Percentiles rank a stretch among this genome's conserved stretches.
phyloP scores from a whole-genome alignment of 2,329 filamentous ascomycete species.

The Lithohypha guttulata region DNA sequence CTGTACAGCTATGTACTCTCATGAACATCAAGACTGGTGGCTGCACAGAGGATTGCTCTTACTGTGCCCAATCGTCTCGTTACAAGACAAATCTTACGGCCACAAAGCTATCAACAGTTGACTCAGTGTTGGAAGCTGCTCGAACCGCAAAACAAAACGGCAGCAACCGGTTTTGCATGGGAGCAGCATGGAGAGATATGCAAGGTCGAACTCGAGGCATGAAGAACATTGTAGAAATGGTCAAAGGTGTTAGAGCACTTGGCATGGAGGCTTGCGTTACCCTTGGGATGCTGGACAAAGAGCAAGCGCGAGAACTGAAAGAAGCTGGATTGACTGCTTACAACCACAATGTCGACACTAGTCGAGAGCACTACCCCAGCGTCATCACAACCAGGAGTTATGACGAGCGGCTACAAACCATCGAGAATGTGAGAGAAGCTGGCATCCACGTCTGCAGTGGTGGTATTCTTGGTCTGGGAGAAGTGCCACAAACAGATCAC shows the following conservation, averaged over 20 bases:
- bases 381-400: slow-evolving; percentile 80
- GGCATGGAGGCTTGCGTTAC: slow-evolving; percentile 93
- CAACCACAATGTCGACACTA: slow-evolving; percentile 91
- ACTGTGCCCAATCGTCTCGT: slow-evolving; percentile 80
- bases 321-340: slow-evolving; percentile 79
- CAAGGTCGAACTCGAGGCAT: slow-evolving; percentile 74
- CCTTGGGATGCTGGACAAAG: slow-evolving; percentile 76
- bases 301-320: slow-evolving; percentile 72
- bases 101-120: slow-evolving; percentile 62
- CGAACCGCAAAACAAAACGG: slow-evolving; percentile 69
- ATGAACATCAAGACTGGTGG: slow-evolving; percentile 97
- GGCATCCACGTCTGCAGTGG: slow-evolving; percentile 86
- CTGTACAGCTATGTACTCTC: slow-evolving; percentile 83
- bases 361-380: slow-evolving; percentile 69
- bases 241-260: slow-evolving; percentile 66
- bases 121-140: slow-evolving; percentile 69
- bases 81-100: slow-evolving; percentile 69
- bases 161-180: slow-evolving; percentile 90
- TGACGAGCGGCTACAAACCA: slow-evolving; percentile 72
- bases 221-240: slow-evolving; percentile 77
- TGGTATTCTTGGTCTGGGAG: slow-evolving; percentile 76
- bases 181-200: slow-evolving; percentile 90
- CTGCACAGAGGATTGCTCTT: slow-evolving; percentile 84
- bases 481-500: slow-evolving; percentile 60
- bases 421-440: slow-evolving; percentile 69